A percentile compares a stretch with the other conserved stretches of the same genome.
phyloP scores from a whole-genome alignment of 2,329 filamentous ascomycete species.

The Coniella vitis region DNA sequence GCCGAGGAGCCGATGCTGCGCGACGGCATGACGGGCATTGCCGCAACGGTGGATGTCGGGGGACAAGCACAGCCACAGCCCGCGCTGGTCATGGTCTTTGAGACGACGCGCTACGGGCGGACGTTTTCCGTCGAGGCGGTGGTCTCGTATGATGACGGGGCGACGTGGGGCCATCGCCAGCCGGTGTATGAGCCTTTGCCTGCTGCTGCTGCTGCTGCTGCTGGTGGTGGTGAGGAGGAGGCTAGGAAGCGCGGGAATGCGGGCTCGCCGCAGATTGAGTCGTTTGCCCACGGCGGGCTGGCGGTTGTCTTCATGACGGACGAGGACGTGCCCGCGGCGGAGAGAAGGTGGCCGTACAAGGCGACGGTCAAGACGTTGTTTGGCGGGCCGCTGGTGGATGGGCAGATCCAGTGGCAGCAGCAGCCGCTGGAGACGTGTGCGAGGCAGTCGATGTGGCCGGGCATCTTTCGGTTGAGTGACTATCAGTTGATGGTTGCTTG shows the following conservation, averaged over 20 bases:
- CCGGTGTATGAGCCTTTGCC: constrained; percentile 29
- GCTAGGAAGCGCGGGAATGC: constrained; percentile 25
- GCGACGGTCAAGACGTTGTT: constrained; percentile 36
- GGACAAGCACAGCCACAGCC: constrained; percentile 21
- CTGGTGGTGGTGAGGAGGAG: too few relatives aligned
- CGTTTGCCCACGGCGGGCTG: constrained; percentile 31
- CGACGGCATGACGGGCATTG: constrained; percentile 40
- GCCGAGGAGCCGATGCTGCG: constrained; percentile 27
- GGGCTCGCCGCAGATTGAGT: constrained; percentile 38
- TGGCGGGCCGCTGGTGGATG: constrained; percentile 9
- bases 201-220: too few relatives aligned
- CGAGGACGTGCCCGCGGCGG: constrained; percentile 27
- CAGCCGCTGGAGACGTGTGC: constrained; percentile 1
- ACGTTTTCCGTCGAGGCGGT: constrained; percentile 37
- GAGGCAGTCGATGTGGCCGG: constrained; percentile 10
- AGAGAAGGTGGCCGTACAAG: constrained; percentile 31
- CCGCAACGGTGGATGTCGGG: constrained; percentile 22
- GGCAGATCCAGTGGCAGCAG: constrained; percentile 12
- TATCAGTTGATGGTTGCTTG: constrained; percentile 9
- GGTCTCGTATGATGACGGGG: constrained; percentile 37
- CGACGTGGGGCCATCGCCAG: constrained; percentile 33
- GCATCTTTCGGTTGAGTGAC: constrained; percentile 9
- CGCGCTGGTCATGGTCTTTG: constrained; percentile 38
- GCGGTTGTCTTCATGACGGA: constrained; percentile 41
- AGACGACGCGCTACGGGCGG: constrained; percentile 31